Base-by-base conservation (phyloP, 345 rosid species). In the Moringa oleifera region DNA sequence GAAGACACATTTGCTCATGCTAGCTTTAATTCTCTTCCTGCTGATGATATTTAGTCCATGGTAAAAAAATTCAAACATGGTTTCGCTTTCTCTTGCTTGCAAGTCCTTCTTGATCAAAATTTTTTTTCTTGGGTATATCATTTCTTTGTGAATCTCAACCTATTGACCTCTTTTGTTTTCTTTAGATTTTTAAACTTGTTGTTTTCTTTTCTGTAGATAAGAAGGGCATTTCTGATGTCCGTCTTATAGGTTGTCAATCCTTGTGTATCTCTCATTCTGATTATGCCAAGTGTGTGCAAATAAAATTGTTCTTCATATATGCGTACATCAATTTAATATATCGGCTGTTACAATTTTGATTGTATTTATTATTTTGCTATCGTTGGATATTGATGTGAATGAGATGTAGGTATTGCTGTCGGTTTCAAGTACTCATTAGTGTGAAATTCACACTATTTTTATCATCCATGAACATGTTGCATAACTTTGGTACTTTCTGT, bases 161-260 rank as follows among this genome's bases (percentile, higher is more conserved):
- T 47, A 22, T 58, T 60, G 22, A 54, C 64, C 54, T 46, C 36
- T 49, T 65, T 47, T 28, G 18, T 53, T 52, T 55, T 69, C 65
- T 28, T 61, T 61, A 19, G 59, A 60, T 69, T 73, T n/a, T 68
- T 68, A 53, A 23, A 37, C 67, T 64, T 58, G 10, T 53, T 61
- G 45, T 69, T 67, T 25, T 63, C 68, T 61, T 11, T 18, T 12
- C 23, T 68, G 61, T 55, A 64, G 72, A 61, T 66, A 25, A 55
- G n/a, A n/a, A n/a, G 81, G 78, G 55, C 80, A 73, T 63, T 47
- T 47, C 69, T 62, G 61, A 28, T 75, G 77, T 75, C 67, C 75
- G 64, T 67, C 23, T 22, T 41, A 61, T 66, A 68, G 71, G 47
- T 51, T 60, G 66, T 54, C 57, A 57, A 57, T 64, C 62, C 36